Conservation (phyloP, 495 filamentous ascomycete genomes). For the Aspergillus mulundensis region DNA sequence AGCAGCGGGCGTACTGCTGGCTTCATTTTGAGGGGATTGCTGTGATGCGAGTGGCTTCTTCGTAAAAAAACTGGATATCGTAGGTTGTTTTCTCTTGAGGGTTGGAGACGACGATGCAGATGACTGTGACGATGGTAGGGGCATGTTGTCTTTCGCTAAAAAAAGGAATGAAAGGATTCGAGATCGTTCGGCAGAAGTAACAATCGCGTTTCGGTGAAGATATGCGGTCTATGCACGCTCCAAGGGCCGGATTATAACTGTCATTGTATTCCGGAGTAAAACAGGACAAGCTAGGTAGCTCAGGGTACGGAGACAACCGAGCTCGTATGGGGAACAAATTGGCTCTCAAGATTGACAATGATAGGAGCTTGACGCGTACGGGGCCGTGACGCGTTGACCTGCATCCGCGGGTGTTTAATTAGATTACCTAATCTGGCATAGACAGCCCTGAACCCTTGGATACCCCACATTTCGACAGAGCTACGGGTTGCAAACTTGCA, state of each 20-base stretch:
- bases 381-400: constrained; percentile 9
- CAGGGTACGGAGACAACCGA: too few species aligned
- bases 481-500: neutral
- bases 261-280: neutral
- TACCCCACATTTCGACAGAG: neutral
- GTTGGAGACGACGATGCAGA: constrained; percentile 35
- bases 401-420: constrained; percentile 11
- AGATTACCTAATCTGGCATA: constrained; percentile 23
- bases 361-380: constrained; percentile 28
- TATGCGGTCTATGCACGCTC: neutral
- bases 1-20: neutral
- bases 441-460: neutral
- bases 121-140: constrained; percentile 38
- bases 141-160: constrained; percentile 22
- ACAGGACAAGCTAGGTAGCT: neutral
- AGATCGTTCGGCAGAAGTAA: too few species aligned
- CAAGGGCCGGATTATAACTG: neutral
- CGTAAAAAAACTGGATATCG: constrained; percentile 84
- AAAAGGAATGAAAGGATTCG: neutral
- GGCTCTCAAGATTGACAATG: too few species aligned
- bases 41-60: constrained; percentile 47
- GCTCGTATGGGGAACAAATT: too few species aligned
- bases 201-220: too few species aligned
- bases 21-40: constrained; percentile 11
- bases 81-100: constrained; percentile 63